Evolutionary conservation across 306 rosid genomes (phyloP).

Genomic region (Dalbergia oliveri): DNA sequence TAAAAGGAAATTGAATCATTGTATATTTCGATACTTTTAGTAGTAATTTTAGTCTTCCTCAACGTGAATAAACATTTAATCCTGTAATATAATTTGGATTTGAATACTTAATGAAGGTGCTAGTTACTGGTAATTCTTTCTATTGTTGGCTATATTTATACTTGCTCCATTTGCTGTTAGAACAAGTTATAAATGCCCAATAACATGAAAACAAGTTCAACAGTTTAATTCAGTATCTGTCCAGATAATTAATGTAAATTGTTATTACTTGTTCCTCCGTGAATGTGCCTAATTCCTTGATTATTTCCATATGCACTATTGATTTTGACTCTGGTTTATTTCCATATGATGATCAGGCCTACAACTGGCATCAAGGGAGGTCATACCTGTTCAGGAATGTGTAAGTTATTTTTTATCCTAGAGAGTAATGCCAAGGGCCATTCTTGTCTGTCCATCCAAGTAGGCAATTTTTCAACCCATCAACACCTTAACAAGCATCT

Average conservation of each 20-base stretch:
- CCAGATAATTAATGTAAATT: conserved; percentile 26
- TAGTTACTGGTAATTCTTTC: background rate
- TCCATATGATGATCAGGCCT: conserved; percentile 61
- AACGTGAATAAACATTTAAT: background rate
- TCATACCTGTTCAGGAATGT: conserved; percentile 83
- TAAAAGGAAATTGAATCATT: conserved; percentile 21
- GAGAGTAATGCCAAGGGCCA: background rate
- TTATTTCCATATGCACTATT: conserved; percentile 8
- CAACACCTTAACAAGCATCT: conserved; percentile 5
- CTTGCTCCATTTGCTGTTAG: conserved; percentile 6
- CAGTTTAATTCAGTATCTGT: conserved; percentile 6
- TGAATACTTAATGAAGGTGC: conserved; percentile 7
- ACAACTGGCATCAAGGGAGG: conserved; percentile 76
- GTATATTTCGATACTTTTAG: background rate
- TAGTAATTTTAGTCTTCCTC: conserved; percentile 4
- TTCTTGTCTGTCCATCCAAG: background rate
- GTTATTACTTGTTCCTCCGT: conserved; percentile 6
- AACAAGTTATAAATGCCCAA: conserved; percentile 20
- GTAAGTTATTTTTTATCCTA: conserved; percentile 62
- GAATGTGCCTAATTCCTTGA: conserved; percentile 19
- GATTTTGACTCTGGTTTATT: conserved; percentile 53
- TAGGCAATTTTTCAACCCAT: background rate
- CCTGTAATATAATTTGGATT: conserved; percentile 19
- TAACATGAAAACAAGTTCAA: conserved; percentile 10
- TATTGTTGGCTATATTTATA: background rate